phyloP scores from a whole-genome alignment of 2,329 filamentous ascomycete species.

The Catunica adiposa region DNA sequence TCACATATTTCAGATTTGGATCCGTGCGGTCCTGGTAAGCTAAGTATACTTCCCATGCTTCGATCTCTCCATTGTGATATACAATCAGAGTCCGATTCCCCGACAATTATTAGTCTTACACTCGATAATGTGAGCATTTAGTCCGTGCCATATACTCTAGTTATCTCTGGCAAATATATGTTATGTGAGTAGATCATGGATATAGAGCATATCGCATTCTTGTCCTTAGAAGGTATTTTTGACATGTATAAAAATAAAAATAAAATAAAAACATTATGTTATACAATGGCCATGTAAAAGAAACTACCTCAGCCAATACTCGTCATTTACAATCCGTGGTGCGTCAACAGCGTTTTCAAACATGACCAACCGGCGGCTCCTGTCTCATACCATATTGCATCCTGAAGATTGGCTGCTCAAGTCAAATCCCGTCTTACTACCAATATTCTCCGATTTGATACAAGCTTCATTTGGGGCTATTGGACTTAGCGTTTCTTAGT shows the following conservation, averaged over 20 bases:
- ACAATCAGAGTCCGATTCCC: background rate
- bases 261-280: no score
- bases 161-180: background rate
- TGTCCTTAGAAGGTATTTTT: no score
- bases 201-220: no score
- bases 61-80: background rate
- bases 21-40: background rate
- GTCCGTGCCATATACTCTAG: background rate
- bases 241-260: no score
- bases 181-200: no score
- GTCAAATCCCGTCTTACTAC: background rate
- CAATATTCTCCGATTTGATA: background rate
- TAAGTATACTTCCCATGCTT: background rate
- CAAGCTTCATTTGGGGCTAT: background rate
- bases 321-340: no score
- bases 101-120: background rate
- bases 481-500: background rate
- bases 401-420: background rate
- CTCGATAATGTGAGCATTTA: no score
- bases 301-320: no score
- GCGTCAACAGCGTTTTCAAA: background rate
- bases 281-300: no score
- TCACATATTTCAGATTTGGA: background rate
- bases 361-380: background rate
- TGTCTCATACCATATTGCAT: background rate